phyloP scores from a whole-genome alignment of 1,284 basidiomycete species.

The Abortiporus biennis region DNA sequence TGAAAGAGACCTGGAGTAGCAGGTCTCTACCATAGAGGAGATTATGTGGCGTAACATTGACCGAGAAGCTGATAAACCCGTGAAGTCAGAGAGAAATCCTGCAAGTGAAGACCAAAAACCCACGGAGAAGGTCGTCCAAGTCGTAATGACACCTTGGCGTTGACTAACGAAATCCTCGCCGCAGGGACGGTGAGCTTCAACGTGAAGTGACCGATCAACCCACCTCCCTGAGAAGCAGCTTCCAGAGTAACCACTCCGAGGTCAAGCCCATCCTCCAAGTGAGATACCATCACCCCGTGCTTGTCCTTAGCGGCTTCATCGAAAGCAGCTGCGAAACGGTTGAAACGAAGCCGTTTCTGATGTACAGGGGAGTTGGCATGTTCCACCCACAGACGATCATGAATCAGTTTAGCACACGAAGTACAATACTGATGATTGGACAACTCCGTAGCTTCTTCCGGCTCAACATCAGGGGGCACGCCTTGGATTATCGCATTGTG shows the following conservation, averaged over 20 bases:
- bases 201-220: too few species aligned
- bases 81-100: too few species aligned
- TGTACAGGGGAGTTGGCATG: constrained; percentile 11
- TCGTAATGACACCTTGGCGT: neutral
- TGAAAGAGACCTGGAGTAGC: constrained; percentile 28
- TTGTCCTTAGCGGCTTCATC: constrained; percentile 21
- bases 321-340: constrained; percentile 15
- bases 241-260: constrained; percentile 28
- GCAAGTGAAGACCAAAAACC: too few species aligned
- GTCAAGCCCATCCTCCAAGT: constrained; percentile 23
- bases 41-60: too few species aligned
- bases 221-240: constrained; percentile 22
- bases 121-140: too few species aligned
- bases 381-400: neutral
- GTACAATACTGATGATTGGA: constrained; percentile 54
- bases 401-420: constrained; percentile 28
- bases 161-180: constrained; percentile 19
- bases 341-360: constrained; percentile 6
- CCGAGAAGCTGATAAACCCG: too few species aligned
- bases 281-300: constrained; percentile 17
- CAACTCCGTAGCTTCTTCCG: constrained; percentile 18
- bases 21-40: constrained; percentile 20
- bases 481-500: too few species aligned
- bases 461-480: constrained; percentile 22
- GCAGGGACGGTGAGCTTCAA: constrained; percentile 19